Base-by-base conservation (phyloP, 2,329 filamentous ascomycete species). In the Hypoxylon sp. region DNA sequence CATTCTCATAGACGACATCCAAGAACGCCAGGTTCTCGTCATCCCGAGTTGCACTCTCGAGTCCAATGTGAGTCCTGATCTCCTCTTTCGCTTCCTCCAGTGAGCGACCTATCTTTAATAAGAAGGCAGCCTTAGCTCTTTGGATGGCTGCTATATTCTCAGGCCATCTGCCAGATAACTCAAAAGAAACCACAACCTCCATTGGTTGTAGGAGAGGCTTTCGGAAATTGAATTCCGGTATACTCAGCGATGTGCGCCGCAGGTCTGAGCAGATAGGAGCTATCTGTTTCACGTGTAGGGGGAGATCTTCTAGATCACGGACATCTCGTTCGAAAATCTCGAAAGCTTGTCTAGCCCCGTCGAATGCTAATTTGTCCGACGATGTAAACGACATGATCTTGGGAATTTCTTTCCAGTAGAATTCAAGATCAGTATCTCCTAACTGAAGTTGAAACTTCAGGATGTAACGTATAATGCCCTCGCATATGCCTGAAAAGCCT, bases 141-240 rank as follows among this genome's bases (percentile, higher is more conserved):
- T 99, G 96, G 60, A 98, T 97, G 4, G 95, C 94, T 2, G 88
- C 88, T 7, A 98, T 81, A 74, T 96, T 93, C 75, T 98, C 94
- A 0, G 96, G 96, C 96, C 96, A 99, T 71, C 93, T 91, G 47
- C 89, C 90, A 5, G 96, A 98, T 3, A 91, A 92, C 80, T 99
- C 96, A 72, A 99, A 98, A 75, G 95, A 94, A 50, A 99, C 84
- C 43, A 94, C 86, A 30, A 96, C 87, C 70, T 96, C 90, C 70
- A 94, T 90, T 0, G 92, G 90, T 25, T 78, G 75, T 57, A 83
- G 73, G 16, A 78, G 72, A 0, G 78, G 80, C 19, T 81, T 83
- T 52, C 81, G 79, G 12, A 83, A 81, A 23, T 81, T 80, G 39
- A 83, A 77, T 2, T 77, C 70, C 0, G 89, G 88, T 19, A 82